A percentile compares a stretch with the other conserved stretches of the same genome.
Evolutionary conservation across 2,329 filamentous ascomycete species (phyloP).

Genomic region (Neonectria punicea): DNA sequence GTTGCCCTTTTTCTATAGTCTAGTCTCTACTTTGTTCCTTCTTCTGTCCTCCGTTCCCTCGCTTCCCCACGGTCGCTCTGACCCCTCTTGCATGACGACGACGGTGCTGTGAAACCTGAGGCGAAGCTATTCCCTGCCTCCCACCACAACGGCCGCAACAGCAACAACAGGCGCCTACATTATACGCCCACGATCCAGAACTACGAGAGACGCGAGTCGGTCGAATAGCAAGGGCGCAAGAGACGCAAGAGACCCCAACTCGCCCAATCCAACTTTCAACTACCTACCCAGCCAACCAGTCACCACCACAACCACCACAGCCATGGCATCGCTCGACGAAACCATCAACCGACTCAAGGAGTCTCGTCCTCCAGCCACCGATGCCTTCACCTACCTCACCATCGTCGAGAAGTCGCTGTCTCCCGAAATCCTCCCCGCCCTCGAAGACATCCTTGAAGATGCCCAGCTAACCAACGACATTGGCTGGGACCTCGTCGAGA

Average conservation of each 20-base stretch:
- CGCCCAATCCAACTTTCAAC: neutral
- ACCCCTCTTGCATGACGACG: neutral
- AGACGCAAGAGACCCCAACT: neutral
- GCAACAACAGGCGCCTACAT: neutral
- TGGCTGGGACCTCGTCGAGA: slow-evolving; percentile 85
- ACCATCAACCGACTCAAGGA: slow-evolving; percentile 59
- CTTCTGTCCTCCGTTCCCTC: neutral
- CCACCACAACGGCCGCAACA: neutral
- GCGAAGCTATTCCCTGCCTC: neutral
- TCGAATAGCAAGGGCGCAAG: neutral
- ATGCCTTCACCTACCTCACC: slow-evolving; percentile 81
- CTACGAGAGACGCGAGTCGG: neutral
- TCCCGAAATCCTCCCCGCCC: slow-evolving; percentile 71
- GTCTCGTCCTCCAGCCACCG: slow-evolving; percentile 63
- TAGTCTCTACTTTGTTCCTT: neutral
- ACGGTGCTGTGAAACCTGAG: neutral
- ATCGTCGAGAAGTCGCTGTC: slow-evolving; percentile 79
- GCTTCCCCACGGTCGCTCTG: neutral
- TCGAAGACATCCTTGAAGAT: slow-evolving; percentile 77
- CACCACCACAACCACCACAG: neutral
- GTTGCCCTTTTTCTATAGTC: neutral
- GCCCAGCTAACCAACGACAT: slow-evolving; percentile 77
- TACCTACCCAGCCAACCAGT: neutral
- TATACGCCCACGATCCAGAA: neutral
- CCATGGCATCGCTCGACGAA: slow-evolving; percentile 51